Conservation (phyloP, 305 asterid species). For the Salvia sclarea region DNA sequence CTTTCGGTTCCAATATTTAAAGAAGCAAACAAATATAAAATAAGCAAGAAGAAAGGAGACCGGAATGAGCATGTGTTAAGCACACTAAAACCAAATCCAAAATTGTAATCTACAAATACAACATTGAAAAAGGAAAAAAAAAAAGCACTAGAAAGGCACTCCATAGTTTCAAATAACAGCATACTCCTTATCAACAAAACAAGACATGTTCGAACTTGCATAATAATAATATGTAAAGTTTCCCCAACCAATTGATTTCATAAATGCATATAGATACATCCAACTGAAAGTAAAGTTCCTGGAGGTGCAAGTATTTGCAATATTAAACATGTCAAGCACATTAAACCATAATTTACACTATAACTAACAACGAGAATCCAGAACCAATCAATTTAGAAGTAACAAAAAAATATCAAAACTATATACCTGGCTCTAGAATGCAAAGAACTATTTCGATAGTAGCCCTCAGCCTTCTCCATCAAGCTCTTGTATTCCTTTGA, state of each 20-base stretch:
- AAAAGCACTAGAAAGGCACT: background rate
- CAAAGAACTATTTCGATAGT: conserved; percentile 60
- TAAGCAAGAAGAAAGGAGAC: background rate
- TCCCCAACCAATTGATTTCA: background rate
- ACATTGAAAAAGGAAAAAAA: conserved; percentile 10
- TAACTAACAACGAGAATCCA: conserved; percentile 14
- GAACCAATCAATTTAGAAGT: conserved; percentile 6
- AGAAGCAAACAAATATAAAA: background rate
- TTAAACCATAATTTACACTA: conserved; percentile 13
- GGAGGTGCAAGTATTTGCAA: background rate
- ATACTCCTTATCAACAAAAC: conserved; percentile 13
- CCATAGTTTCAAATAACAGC: background rate
- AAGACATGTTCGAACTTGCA: background rate
- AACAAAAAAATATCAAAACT: background rate
- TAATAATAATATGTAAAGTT: background rate
- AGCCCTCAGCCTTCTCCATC: conserved; percentile 75
- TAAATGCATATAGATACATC: conserved; percentile 11
- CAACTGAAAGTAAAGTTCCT: conserved; percentile 1
- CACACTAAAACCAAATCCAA: conserved; percentile 11
- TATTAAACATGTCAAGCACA: conserved; percentile 12
- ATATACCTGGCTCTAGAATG: conserved; percentile 62
- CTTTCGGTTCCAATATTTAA: conserved; percentile 10
- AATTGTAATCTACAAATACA: background rate
- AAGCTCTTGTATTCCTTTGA: conserved; percentile 70
- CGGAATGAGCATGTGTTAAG: background rate